These are phyloP conservation scores for Russula vinacea DNA, from an alignment of 768 basidiomycete genomes.

Conservation along the genomic window DNA sequence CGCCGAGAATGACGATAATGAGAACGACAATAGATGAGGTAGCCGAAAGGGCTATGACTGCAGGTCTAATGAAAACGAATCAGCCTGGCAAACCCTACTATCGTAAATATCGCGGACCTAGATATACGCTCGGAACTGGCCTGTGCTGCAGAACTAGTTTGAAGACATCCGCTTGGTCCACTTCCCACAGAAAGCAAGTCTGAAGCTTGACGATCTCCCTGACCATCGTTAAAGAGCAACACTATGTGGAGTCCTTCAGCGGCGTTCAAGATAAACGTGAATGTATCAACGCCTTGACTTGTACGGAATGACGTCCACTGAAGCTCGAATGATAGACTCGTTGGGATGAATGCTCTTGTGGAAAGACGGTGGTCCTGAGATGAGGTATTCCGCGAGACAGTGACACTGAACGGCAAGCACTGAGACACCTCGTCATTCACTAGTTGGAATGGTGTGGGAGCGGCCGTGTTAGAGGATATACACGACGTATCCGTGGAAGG, in stretches of 20 bases:
- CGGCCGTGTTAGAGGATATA: slow-evolving; percentile 33
- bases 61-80: slow-evolving; percentile 1
- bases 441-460: slow-evolving; percentile 35
- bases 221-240: slow-evolving; percentile 45
- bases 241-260: slow-evolving; percentile 40
- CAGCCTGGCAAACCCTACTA: neutral
- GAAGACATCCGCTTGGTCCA: slow-evolving; percentile 34
- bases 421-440: slow-evolving; percentile 41
- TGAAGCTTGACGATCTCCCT: slow-evolving; percentile 43
- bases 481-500: slow-evolving; percentile 46
- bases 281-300: slow-evolving; percentile 37
- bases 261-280: slow-evolving; percentile 45
- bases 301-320: slow-evolving; percentile 26
- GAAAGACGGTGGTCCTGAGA: slow-evolving; percentile 39
- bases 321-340: slow-evolving; percentile 32
- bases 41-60: slow-evolving; percentile 19
- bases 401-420: slow-evolving; percentile 49
- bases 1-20: slow-evolving; percentile 10
- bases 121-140: neutral
- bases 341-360: slow-evolving; percentile 40
- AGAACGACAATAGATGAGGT: neutral
- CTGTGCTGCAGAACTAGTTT: neutral
- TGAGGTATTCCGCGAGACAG: slow-evolving; percentile 42
- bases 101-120: slow-evolving; percentile 8
- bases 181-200: slow-evolving; percentile 43